Conservation (phyloP, 2,329 filamentous ascomycete species). For the Neodidymelliopsis sp. region DNA sequence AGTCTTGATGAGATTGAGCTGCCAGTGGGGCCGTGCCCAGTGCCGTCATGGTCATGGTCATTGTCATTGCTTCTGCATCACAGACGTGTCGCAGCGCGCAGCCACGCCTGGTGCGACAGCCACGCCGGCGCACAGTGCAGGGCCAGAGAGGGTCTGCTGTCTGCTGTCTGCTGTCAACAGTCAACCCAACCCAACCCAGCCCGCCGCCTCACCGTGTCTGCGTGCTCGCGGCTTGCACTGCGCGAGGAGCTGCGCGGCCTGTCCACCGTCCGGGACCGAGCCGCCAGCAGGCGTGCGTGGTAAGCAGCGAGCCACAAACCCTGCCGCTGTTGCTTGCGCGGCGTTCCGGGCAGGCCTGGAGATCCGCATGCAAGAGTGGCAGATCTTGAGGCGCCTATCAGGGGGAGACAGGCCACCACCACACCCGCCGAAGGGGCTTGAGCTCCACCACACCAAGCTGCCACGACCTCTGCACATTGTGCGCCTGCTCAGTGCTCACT, state of each 20-base stretch:
- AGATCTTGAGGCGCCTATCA: slow-evolving; percentile 21
- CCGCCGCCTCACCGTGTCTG: background rate
- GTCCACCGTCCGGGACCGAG: background rate
- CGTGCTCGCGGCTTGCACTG: background rate
- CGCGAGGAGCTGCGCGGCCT: background rate
- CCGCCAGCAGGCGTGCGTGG: slow-evolving; percentile 6
- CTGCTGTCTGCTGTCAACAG: too few relatives aligned
- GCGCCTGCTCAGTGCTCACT: slow-evolving; percentile 8
- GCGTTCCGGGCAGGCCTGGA: slow-evolving; percentile 20
- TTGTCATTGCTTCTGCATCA: slow-evolving; percentile 27
- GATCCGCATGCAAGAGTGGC: slow-evolving; percentile 20
- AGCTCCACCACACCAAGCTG: slow-evolving; percentile 1
- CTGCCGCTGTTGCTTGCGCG: slow-evolving; percentile 19
- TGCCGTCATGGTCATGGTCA: too few relatives aligned
- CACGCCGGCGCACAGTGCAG: too few relatives aligned
- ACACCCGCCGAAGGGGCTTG: background rate
- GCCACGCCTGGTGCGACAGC: slow-evolving; percentile 2
- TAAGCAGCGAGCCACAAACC: slow-evolving; percentile 9
- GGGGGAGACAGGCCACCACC: slow-evolving; percentile 11
- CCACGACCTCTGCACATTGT: background rate
- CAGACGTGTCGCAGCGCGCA: slow-evolving; percentile 12
- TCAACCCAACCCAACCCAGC: too few relatives aligned
- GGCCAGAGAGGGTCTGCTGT: too few relatives aligned
- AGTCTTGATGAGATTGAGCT: too few relatives aligned
- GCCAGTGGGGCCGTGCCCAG: slow-evolving; percentile 31